phyloP scores from a whole-genome alignment of 441 rosid species.

The Hura crepitans region DNA sequence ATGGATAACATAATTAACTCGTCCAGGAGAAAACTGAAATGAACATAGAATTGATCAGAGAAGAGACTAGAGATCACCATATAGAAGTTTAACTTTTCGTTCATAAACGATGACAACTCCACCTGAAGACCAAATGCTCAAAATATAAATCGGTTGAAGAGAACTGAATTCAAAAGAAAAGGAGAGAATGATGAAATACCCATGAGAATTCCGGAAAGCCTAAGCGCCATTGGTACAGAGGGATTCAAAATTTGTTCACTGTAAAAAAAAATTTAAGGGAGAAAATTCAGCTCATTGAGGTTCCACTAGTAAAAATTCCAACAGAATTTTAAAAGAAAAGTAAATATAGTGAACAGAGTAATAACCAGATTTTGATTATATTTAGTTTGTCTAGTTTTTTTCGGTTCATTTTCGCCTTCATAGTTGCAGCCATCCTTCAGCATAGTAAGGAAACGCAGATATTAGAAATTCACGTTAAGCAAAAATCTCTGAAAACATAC shows the following conservation, averaged over 20 bases:
- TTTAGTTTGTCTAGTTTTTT: conserved; percentile 67
- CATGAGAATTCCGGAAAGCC: conserved; percentile 91
- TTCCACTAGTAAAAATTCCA: background rate
- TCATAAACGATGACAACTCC: conserved; percentile 90
- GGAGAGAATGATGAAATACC: conserved; percentile 37
- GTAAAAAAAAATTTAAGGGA: conserved; percentile 11
- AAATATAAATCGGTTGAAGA: background rate
- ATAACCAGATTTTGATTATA: conserved; percentile 68
- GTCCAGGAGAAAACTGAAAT: background rate
- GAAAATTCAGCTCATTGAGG: background rate
- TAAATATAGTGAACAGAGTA: background rate
- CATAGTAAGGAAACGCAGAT: background rate
- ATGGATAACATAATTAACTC: background rate
- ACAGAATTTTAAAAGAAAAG: background rate
- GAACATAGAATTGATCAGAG: background rate
- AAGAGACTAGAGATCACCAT: conserved; percentile 43
- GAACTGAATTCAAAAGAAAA: background rate
- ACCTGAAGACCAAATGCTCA: conserved; percentile 35
- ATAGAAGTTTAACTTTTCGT: conserved; percentile 80
- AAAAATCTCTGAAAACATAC: background rate
- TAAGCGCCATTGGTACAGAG: conserved; percentile 81
- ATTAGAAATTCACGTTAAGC: background rate
- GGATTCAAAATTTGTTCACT: conserved; percentile 93
- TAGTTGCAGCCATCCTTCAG: conserved; percentile 81
- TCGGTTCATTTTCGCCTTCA: conserved; percentile 69